Base-by-base conservation (phyloP, 441 rosid genomes). In the Cnidoscolus chayamansa region DNA sequence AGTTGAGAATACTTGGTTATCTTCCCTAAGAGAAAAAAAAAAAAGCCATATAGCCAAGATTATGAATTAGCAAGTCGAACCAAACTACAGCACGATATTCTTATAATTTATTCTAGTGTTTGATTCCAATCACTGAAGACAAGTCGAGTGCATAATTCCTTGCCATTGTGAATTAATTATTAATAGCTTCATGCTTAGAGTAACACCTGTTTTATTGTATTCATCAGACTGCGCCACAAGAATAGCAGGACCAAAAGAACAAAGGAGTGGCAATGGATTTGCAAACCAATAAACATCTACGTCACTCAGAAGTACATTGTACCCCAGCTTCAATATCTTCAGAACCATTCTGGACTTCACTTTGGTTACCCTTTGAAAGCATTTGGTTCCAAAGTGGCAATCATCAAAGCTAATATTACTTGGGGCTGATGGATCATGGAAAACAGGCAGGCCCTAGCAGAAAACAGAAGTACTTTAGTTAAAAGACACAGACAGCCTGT, bases 311-410 rank as follows among this genome's bases (percentile, higher is more conserved):
- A 93, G 91, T 63, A 91, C 97, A 74, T 88, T 91, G 77, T 88
- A 91, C 35, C 97, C 97, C 5, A 89, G 82, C 89, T 91, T 93
- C 77, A 95, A 78, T 79, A 93, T 89, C 87, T 84, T 86, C 78
- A 89, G 73, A 69, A 95, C 97, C 67, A 87, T 83, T 83, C 97
- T 91, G 65, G 99, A 95, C 79, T 95, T 95, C 67, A 84, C 93
- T 84, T 95, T 90, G 43, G 98, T 93, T 65, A 95, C 97, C 81
- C 81, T 84, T 87, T 90, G 97, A 76, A 93, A 95, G 87, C 98
- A 95, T 72, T 87, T 73, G 62, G 97, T 91, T 77, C 99, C 97
- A 60, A 89, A 95, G 81, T 95, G 97, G 74, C 99, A 93, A 65
- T 91, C 94, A 70, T 95, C 77, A 72, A 90, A 91, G 87, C 99